Conservation (phyloP, 1,139 yeast genomes). For the Candida pseudoviswanathii region DNA sequence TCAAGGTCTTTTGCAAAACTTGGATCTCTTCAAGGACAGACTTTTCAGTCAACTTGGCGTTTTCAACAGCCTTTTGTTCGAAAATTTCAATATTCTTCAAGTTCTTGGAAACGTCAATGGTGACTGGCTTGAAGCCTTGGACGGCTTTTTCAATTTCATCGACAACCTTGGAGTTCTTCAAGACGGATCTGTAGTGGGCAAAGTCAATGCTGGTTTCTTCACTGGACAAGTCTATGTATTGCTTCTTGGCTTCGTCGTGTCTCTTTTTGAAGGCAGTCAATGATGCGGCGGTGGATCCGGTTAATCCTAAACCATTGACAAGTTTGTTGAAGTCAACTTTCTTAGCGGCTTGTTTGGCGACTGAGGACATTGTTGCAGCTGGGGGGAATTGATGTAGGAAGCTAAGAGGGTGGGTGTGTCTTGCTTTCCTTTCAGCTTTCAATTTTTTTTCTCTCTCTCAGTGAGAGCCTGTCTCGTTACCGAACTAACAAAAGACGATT, state of each 20-base stretch:
- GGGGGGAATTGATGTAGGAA: background rate
- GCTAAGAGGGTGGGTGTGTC: background rate
- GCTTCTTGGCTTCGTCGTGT: slow-evolving; percentile 95
- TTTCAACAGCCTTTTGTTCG: slow-evolving; percentile 93
- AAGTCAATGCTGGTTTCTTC: slow-evolving; percentile 84
- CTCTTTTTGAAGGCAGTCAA: slow-evolving; percentile 95
- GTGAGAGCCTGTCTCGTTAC: background rate
- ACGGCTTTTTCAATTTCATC: slow-evolving; percentile 81
- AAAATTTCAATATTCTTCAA: slow-evolving; percentile 89
- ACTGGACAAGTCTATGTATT: slow-evolving; percentile 64
- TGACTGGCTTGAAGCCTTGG: slow-evolving; percentile 74
- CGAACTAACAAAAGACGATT: background rate
- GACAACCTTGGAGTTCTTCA: slow-evolving; percentile 81
- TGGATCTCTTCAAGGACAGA: slow-evolving; percentile 84
- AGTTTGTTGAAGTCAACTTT: slow-evolving; percentile 96
- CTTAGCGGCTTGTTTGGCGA: slow-evolving; percentile 71
- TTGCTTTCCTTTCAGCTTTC: background rate
- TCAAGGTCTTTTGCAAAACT: slow-evolving; percentile 83
- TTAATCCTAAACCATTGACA: slow-evolving; percentile 83
- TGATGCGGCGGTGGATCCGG: slow-evolving; percentile 89
- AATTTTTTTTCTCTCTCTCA: slow-evolving; percentile 1
- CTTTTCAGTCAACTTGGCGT: slow-evolving; percentile 91
- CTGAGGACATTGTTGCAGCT: slow-evolving; percentile 42
- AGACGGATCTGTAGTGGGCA: slow-evolving; percentile 70
- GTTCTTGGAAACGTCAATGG: slow-evolving; percentile 86